These are phyloP conservation scores for Ceriops decandra DNA, from an alignment of 345 rosid genomes.

Conservation along the genomic window DNA sequence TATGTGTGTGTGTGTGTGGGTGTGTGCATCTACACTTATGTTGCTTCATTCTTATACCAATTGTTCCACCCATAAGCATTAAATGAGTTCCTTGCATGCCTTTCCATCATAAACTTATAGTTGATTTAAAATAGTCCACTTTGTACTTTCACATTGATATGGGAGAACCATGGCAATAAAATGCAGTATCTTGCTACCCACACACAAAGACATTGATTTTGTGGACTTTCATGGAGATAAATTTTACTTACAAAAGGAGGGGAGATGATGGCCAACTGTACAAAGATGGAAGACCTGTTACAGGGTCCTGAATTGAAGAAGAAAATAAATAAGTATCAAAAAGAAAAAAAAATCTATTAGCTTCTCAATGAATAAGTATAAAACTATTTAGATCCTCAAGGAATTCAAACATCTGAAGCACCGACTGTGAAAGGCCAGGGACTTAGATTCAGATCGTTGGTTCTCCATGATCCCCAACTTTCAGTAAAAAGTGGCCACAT, in stretches of 20 bases:
- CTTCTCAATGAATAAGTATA: neutral
- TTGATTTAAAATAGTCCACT: neutral
- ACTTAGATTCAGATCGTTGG: constrained; percentile 64
- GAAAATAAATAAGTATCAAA: neutral
- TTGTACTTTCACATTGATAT: neutral
- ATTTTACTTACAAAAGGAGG: constrained; percentile 56
- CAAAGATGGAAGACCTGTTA: constrained; percentile 77
- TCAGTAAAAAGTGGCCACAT: constrained; percentile 95
- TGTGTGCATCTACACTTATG: no score
- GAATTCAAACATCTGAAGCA: constrained; percentile 14
- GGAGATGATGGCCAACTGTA: constrained; percentile 63
- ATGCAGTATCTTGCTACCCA: neutral
- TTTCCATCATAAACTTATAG: neutral
- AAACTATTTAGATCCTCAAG: constrained; percentile 1
- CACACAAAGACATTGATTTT: neutral
- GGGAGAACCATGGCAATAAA: constrained; percentile 2
- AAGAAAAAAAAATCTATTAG: neutral
- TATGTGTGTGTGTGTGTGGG: no score
- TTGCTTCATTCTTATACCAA: no score
- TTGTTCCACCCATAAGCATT: no score
- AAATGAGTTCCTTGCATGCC: neutral
- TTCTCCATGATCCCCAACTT: constrained; percentile 81
- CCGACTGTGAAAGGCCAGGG: constrained; percentile 73
- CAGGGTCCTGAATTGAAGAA: constrained; percentile 65
- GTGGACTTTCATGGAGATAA: neutral